Base-by-base conservation (phyloP, 2,329 filamentous ascomycete species). In the Aspergillus eucalypticola region DNA sequence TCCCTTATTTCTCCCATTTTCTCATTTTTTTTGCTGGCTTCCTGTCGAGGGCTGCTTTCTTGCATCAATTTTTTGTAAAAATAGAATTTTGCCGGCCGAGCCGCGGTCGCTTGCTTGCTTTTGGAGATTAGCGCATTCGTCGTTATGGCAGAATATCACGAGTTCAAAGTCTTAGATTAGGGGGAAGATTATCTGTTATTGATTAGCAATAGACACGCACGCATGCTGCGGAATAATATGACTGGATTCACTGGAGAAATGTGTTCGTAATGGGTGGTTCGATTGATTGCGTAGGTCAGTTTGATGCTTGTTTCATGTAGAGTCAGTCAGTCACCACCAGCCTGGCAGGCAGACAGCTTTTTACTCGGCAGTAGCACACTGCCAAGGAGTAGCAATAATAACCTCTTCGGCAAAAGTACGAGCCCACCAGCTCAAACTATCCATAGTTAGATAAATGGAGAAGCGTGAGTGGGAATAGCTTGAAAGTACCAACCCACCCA, bases 71-170 rank as follows among this genome's bases (percentile, higher is more conserved):
- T 61, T 61, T 73, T 73, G 73, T 75, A 75, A 74, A 74, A 74
- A 73, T 75, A 75, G 72, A 75, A 67, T 72, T 72, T 35, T 66
- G 17, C 60, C 62, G 66, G 61, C 69, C 66, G 32, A 35, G 57
- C 60, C 66, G 66, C 61, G 66, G 70, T 69, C 65, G 64, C 35
- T 58, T 35, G 53, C 53, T 60, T 62, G 41, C 41, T 52, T 69
- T 71, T 73, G 69, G 70, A 68, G 70, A 73, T 73, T 75, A 73
- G 72, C 72, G 71, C 66, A 64, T 65, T 65, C 71, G 68, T 54
- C 64, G 66, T 73, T 69, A 71, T 69, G 67, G 60, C 69, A 68
- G 67, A 73, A 73, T 73, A 72, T 72, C 63, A 73, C 69, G 68
- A 72, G 63, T 63, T 59, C 25, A 63, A 35, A 67, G 64, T 64